Percentiles rank a stretch among this genome's conserved stretches.
These are phyloP conservation scores for Chalciporus sp. DNA, from an alignment of 1,284 basidiomycete species.

Conservation along the genomic window DNA sequence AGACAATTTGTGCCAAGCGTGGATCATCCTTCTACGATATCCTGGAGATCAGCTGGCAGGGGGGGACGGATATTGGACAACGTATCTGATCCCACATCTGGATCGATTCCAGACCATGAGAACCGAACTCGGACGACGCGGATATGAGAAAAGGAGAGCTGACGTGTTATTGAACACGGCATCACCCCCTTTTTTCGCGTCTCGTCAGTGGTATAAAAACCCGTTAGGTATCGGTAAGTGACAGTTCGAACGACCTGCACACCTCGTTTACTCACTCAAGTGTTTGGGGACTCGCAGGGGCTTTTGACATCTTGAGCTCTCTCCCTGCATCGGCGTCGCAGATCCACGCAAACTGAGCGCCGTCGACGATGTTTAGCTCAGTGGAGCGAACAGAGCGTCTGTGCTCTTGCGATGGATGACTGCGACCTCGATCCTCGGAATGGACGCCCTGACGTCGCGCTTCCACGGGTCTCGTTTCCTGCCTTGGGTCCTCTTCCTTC, in stretches of 20 bases:
- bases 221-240: slow-evolving; percentile 16
- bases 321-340: slow-evolving; percentile 45
- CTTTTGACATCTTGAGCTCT: slow-evolving; percentile 16
- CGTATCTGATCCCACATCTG: slow-evolving; percentile 12
- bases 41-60: slow-evolving; percentile 1
- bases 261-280: slow-evolving; percentile 3
- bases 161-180: background rate
- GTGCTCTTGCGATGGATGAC: slow-evolving; percentile 76
- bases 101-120: slow-evolving; percentile 7
- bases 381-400: slow-evolving; percentile 28
- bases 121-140: background rate
- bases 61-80: background rate
- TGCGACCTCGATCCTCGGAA: slow-evolving; percentile 53
- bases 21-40: slow-evolving; percentile 9
- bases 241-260: slow-evolving; percentile 6
- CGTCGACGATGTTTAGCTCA: slow-evolving; percentile 28
- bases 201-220: slow-evolving; percentile 21
- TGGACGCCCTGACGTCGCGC: slow-evolving; percentile 19
- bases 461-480: slow-evolving; percentile 3
- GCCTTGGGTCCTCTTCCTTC: background rate
- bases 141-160: slow-evolving; percentile 5
- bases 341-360: slow-evolving; percentile 39
- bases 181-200: background rate
- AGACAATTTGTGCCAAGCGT: slow-evolving; percentile 17
- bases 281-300: slow-evolving; percentile 13